These are phyloP conservation scores for Byssochlamys sp. DNA, from an alignment of 2,329 filamentous ascomycete species.

Conservation along the genomic window DNA sequence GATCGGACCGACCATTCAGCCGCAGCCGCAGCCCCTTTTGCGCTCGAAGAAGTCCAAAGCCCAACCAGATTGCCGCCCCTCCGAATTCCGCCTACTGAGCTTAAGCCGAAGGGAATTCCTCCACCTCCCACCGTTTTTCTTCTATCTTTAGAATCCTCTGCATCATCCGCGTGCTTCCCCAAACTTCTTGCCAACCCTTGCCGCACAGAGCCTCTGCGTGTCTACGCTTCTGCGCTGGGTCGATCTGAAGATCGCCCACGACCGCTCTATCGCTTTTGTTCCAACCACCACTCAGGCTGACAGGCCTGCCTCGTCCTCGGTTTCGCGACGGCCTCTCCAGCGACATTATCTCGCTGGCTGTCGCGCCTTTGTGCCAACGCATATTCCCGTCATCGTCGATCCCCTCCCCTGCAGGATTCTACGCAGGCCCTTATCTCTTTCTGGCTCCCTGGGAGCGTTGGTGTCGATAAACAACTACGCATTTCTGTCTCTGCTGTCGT, in stretches of 20 bases:
- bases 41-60: no score
- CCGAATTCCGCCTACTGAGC: no score
- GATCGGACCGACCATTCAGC: no score
- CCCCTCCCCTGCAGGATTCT: neutral
- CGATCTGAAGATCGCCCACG: neutral
- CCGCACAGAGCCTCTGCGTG: slow-evolving; percentile 3
- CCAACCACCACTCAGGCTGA: neutral
- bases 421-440: neutral
- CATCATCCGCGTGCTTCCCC: slow-evolving; percentile 17
- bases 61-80: neutral
- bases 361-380: neutral
- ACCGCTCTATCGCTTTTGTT: neutral
- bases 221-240: slow-evolving; percentile 2
- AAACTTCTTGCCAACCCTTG: neutral
- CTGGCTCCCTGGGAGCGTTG: neutral
- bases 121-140: slow-evolving; percentile 7
- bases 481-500: neutral
- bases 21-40: no score
- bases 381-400: neutral
- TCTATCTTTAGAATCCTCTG: slow-evolving; percentile 27
- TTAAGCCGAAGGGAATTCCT: neutral
- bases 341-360: neutral
- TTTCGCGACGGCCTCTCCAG: neutral
- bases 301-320: neutral
- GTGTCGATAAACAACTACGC: neutral